Percentiles rank a stretch among this genome's conserved stretches.
Evolutionary conservation across 2,329 filamentous ascomycete species (phyloP).

Genomic region (Fusarium annulatum): DNA sequence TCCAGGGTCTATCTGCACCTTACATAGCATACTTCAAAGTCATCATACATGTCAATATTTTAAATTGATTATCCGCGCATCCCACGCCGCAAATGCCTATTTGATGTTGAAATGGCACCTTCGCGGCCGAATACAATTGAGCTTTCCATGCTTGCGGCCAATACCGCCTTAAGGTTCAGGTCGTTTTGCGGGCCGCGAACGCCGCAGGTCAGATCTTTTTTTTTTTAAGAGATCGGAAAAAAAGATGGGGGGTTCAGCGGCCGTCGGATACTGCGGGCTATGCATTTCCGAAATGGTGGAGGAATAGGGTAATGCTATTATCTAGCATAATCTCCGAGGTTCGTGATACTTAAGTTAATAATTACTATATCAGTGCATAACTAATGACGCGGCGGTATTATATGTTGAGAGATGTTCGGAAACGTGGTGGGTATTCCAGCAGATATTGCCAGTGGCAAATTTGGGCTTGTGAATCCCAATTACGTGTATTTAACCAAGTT

Average conservation of each 20-base stretch:
- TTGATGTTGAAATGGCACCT: fast-evolving
- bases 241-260: neutral
- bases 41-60: no score
- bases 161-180: fast-evolving
- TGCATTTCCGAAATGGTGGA: neutral
- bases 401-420: neutral
- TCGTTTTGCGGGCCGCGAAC: neutral
- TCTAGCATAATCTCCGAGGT: fast-evolving
- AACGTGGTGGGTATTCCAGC: neutral
- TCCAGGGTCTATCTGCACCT: neutral
- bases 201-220: neutral
- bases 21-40: neutral
- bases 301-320: neutral
- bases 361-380: neutral
- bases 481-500: no score
- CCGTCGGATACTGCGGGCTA: no score
- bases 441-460: neutral
- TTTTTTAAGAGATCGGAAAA: no score
- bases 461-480: no score
- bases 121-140: neutral
- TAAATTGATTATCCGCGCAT: neutral
- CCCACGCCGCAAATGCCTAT: neutral
- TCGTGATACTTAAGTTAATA: neutral
- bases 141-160: fast-evolving
- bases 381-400: neutral